Base-by-base conservation (phyloP, 495 filamentous ascomycete genomes). In the Lophiostoma macrostomum region DNA sequence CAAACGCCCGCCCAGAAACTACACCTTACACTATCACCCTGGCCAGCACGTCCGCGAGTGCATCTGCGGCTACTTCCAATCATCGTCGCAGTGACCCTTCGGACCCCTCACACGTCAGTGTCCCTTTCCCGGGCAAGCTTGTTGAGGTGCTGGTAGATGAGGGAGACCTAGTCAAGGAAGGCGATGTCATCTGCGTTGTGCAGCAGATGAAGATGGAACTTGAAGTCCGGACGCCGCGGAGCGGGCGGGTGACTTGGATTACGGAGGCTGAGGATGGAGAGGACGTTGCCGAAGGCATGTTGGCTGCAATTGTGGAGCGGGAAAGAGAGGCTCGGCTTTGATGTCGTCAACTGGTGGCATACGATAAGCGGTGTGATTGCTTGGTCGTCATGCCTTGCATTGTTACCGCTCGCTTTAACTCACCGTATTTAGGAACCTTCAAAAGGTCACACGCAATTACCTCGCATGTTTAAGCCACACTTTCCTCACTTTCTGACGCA, bases 151-250 rank as follows among this genome's bases (percentile, higher is more conserved):
- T 77, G 6, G 77, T 84, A 1, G 65, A 73, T 4, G 71, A 75
- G 13, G 80, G 80, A 0, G 78, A 84, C 49, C 45, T 64, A 23
- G 65, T 84, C 0, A 70, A 64, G 7, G 67, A 76, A 39, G 73
- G 77, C 22, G 76, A 83, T 55, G 75, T 79, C 0, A 66, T 84
- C n/a, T 79, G 77, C 25, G 78, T 83, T 20, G 72, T 84, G 20
- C 76, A 79, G 61, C 81, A 84, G 67, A 84, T 84, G 80, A 83
- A 84, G 68, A 83, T 83, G 80, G 80, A 84, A 63, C 63, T 83
- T 12, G 81, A 83, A 63, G 71, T 84, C 5, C 61, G 80, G 23
- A 73, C 73, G 46, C 71, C 68, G 6, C 72, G 69, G 31, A 69
- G 68, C 14, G 80, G 80, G 5, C 65, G 54, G 11, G 73, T 80